Base-by-base conservation (phyloP, 441 rosid genomes). In the Daphne laureola region DNA sequence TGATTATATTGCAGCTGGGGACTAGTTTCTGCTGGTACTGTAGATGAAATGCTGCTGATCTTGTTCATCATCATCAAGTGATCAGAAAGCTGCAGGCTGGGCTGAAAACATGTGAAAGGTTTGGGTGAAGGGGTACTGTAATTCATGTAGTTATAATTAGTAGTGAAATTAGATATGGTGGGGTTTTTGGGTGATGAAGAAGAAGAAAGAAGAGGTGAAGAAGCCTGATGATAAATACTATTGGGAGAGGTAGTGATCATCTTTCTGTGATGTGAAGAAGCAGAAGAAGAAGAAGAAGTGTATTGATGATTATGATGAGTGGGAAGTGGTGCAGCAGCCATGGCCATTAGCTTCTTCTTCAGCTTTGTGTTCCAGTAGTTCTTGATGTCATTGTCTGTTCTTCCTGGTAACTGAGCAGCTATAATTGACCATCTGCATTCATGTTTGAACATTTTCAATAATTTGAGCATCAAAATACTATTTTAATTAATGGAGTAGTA, bases 351-450 rank as follows among this genome's bases (percentile, higher is more conserved):
- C 54, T 74, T 79, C 71, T 76, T 79, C 78, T 74, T 79, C 31
- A 79, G 82, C 74, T 79, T 79, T 57, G 85, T 79, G 78, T 76
- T 79, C 85, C 82, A 79, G 65, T 77, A 72, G 71, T 79, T 79
- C 57, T 80, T 80, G 53, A 80, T 73, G 66, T 80, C 85, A 25
- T 80, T 80, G 66, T 80, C 84, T 5, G 84, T 79, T 60, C 84
- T 73, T n/a, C 81, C 81, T 8, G 79, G 84, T 57, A 79, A 73
- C 54, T 79, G 84, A 71, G 75, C 77, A 61, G 84, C 85, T 67
- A 79, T 79, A 55, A 73, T 79, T 69, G 82, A 76, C 85, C 85
- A 79, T 62, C 85, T 79, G 75, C 73, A 62, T 49, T 17, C n/a
- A 46, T 69, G 48, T 58, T 61, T 54, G 71, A 31, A 31, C 35